Evolutionary conservation across 2,329 filamentous ascomycete species (phyloP).

Genomic region (Cladosporium oxysporum): DNA sequence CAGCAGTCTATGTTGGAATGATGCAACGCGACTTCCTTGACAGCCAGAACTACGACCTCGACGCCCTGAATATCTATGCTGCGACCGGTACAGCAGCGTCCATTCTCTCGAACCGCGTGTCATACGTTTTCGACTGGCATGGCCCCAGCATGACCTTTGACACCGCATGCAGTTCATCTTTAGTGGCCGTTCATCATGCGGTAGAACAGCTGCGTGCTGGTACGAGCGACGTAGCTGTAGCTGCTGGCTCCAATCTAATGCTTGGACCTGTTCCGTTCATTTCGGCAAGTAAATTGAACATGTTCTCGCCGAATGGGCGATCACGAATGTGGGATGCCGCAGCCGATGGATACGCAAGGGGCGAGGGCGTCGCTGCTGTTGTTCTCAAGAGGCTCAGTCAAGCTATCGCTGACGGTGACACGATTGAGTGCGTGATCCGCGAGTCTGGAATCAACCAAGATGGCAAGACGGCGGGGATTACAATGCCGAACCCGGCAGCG

Average conservation of each 20-base stretch:
- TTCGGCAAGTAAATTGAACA: constrained; percentile 29
- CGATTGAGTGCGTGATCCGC: constrained; percentile 37
- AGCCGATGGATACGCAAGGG: constrained; percentile 54
- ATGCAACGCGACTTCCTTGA: constrained; percentile 28
- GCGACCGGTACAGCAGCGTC: constrained; percentile 24
- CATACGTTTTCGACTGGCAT: constrained; percentile 23
- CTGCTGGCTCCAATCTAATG: constrained; percentile 33
- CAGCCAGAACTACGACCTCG: constrained; percentile 25
- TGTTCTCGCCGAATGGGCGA: constrained; percentile 33
- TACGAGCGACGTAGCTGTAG: constrained; percentile 22
- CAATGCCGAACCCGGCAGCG: constrained; percentile 40
- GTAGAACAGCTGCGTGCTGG: constrained; percentile 12
- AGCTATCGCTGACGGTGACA: constrained; percentile 16
- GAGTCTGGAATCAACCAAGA: constrained; percentile 41
- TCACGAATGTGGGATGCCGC: constrained; percentile 33
- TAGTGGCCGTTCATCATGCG: constrained; percentile 21
- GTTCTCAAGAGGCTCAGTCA: constrained; percentile 39
- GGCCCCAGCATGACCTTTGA: constrained; percentile 24
- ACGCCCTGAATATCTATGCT: constrained; percentile 26
- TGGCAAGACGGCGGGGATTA: constrained; percentile 43
- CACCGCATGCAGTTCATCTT: constrained; percentile 20
- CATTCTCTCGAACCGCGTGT: constrained; percentile 20
- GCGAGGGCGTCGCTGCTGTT: constrained; percentile 54
- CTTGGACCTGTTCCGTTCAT: constrained; percentile 29
- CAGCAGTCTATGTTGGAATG: constrained; percentile 28